Evolutionary conservation across 176 grass and related monocot species (phyloP), one percentile per base, ranked within the genome.

Genomic region (Puccinellia tenuiflora): DNA sequence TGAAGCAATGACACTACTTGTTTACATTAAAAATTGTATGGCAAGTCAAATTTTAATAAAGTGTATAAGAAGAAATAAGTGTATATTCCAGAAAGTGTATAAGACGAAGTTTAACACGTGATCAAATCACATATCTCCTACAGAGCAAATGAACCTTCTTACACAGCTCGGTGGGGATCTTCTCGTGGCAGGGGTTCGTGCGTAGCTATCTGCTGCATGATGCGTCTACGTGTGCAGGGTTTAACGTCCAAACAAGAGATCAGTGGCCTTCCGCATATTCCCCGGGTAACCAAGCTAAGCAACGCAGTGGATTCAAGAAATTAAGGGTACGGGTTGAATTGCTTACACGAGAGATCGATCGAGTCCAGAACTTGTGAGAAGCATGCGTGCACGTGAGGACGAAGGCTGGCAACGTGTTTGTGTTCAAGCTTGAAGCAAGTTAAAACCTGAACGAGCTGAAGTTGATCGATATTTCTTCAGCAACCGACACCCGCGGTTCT

Each of bases 391-490:
- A 67, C 75, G 73, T 33, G 60, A 56, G 21, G 17, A 39, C 22
- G 0, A 75, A 64, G 28, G 12, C 15, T 39, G 21, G 29, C 43
- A 63, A 60, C 50, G 75, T 66, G 10, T 3, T 3, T 21, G 9
- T 1, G 57, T 35, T 56, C 68, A 46, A 29, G 21, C 67, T 65
- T 9, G 75, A 88, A 53, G 80, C 65, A 25, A 86, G 46, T n/a
- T n/a, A n/a, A 13, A 45, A 15, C 21, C 14, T 46, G 18, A 13
- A 30, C 6, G 59, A 76, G 8, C 53, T 9, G 35, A 12, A 1
- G 15, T 4, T 20, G n/a, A n/a, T 26, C 22, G 21, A 6, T 15
- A 16, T 65, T 63, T 31, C 84, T 2, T 77, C 56, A 28, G 43
- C 55, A 33, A 64, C 47, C 69, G 78, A 76, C 85, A 81, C 48